A percentile compares a stretch with the other conserved stretches of the same genome.
Conservation (phyloP, 2,329 filamentous ascomycete genomes). For the Rasamsonia emersonii region DNA sequence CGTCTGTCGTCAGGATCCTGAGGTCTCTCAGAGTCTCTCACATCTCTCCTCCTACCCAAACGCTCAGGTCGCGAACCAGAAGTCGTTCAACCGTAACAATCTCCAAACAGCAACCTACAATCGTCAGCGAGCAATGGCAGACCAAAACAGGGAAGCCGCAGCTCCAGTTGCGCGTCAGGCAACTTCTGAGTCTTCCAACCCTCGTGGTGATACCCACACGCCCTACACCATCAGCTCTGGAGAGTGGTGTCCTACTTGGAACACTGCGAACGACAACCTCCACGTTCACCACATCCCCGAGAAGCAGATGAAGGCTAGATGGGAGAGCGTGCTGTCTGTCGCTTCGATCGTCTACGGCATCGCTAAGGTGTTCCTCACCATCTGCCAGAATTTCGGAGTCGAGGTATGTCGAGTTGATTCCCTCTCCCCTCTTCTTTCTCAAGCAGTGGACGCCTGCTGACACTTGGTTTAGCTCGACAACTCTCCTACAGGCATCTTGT, state of each 20-base stretch:
- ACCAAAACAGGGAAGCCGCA: neutral
- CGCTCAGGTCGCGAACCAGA: no score
- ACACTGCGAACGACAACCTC: constrained; percentile 2
- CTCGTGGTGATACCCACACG: constrained; percentile 11
- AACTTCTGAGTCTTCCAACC: constrained; percentile 1
- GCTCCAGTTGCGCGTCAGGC: neutral
- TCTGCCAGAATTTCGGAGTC: constrained; percentile 24
- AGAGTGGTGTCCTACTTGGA: constrained; percentile 19
- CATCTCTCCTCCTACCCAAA: no score
- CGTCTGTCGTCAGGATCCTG: no score
- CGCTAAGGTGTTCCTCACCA: constrained; percentile 25
- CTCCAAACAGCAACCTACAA: no score
- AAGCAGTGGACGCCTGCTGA: constrained; percentile 7
- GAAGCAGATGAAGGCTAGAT: constrained; percentile 15
- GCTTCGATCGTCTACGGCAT: constrained; percentile 26
- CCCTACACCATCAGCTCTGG: constrained; percentile 23
- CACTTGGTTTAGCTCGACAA: constrained; percentile 21
- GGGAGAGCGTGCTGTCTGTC: constrained; percentile 20
- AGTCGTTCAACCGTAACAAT: no score
- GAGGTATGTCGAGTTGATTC: constrained; percentile 26
- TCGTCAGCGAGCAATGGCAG: no score
- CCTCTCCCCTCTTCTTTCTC: neutral
- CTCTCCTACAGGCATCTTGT: constrained; percentile 18
- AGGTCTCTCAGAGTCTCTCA: no score
- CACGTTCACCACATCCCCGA: constrained; percentile 13